Base-by-base conservation (phyloP, 306 rosid species). In the Trifolium fragiferum region DNA sequence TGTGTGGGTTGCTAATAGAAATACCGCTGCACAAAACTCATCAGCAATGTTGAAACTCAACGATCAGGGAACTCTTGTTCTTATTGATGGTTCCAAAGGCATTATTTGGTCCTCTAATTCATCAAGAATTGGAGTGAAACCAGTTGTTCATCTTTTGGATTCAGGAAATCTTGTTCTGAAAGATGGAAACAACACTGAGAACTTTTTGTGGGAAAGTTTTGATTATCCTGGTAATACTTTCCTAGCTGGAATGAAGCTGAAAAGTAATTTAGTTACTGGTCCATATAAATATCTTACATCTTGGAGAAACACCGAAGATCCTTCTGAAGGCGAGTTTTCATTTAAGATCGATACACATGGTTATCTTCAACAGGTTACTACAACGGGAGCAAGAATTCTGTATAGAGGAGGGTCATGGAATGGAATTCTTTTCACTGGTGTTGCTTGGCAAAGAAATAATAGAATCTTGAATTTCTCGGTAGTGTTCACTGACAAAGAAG, bases 141-240 rank as follows among this genome's bases (percentile, higher is more conserved):
- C 86, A 10, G 61, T 1, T 19, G 38, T 60, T n/a, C 55, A 41
- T 57, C 30, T 82, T 9, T n/a, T 72, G 49, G 85, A 82, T 47
- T 18, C 85, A 0, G 85, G 85, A 20, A 82, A 77, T 63, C 68
- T 77, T 25, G 77, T 78, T 55, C 68, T 78, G 7, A 18, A 20
- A 66, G 44, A 65, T 65, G 69, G n/a, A 33, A 35, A 35, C 40
- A 35, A 7, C 40, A 35, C 8, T 35, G 9, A 11, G 15, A 0
- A 55, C 0, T 4, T 55, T 1, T 10, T 75, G 3, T 84, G 85
- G 85, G 79, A 84, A 32, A 78, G 83, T 27, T 84, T 78, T 51
- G 76, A 84, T 66, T 78, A 55, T 15, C 85, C 83, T 8, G 63
- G 81, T 3, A 21, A 77, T 16, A 84, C 79, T 16, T 41, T 46